phyloP scores from a whole-genome alignment of 257 asterid species.

The Lycium ferocissimum region DNA sequence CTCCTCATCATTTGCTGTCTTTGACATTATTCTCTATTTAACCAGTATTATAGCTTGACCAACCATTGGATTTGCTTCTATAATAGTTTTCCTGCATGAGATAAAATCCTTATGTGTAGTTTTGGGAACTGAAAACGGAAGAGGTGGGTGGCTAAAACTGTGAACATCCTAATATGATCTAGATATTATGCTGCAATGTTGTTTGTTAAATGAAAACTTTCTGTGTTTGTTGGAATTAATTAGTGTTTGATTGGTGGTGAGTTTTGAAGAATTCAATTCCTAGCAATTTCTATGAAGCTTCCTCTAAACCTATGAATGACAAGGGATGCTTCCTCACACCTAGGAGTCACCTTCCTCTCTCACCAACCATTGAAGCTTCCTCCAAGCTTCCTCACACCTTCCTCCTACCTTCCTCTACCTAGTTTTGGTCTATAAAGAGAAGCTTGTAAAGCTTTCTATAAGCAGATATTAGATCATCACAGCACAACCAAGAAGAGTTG shows the following conservation, averaged over 20 bases:
- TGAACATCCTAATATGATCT: neutral
- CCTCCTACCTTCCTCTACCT: too few relatives aligned
- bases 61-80: neutral
- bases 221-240: neutral
- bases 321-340: too few relatives aligned
- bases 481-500: too few relatives aligned
- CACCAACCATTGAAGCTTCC: too few relatives aligned
- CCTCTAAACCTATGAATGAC: too few relatives aligned
- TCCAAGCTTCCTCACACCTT: too few relatives aligned
- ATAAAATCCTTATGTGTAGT: neutral
- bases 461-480: too few relatives aligned
- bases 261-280: too few relatives aligned
- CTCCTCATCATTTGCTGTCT: neutral
- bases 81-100: neutral
- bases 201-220: neutral
- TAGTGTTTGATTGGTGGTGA: neutral
- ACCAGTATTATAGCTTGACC: neutral
- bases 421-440: too few relatives aligned
- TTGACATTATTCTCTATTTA: neutral
- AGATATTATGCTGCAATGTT: neutral
- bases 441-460: too few relatives aligned
- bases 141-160: neutral
- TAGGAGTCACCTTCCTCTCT: too few relatives aligned
- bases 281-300: too few relatives aligned
- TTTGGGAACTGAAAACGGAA: neutral